Percentiles rank a stretch among this genome's conserved stretches.
phyloP scores from a whole-genome alignment of 2,329 filamentous ascomycete species.

The Triangularia verruculosa region DNA sequence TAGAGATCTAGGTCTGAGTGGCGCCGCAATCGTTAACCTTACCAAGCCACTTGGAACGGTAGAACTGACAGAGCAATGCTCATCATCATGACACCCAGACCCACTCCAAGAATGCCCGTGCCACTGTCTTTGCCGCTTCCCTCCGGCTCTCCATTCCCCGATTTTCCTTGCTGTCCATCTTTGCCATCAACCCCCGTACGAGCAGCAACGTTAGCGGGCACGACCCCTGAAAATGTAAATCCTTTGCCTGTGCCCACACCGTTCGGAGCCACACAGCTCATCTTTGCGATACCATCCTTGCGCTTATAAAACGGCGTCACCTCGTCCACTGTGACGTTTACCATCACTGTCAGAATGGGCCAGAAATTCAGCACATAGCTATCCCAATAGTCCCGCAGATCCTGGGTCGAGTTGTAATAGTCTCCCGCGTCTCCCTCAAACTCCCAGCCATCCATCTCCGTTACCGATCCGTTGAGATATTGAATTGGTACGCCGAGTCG shows the following conservation, averaged over 20 bases:
- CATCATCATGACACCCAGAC: not conserved
- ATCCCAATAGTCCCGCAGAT: conserved; percentile 16
- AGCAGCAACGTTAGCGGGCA: not conserved
- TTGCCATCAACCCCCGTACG: too few relatives aligned
- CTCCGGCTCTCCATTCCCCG: too few relatives aligned
- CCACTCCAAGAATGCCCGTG: not conserved
- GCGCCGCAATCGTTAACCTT: too few relatives aligned
- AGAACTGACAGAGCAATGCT: too few relatives aligned
- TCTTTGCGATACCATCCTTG: not conserved
- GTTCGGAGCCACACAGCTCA: conserved; percentile 25
- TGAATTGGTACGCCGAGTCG: conserved; percentile 11
- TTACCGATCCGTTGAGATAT: conserved; percentile 18
- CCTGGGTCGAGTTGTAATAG: conserved; percentile 9
- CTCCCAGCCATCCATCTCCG: conserved; percentile 11
- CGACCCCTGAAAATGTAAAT: conserved; percentile 14
- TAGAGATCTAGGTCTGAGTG: too few relatives aligned
- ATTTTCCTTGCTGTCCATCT: not conserved
- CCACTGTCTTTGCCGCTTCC: not conserved
- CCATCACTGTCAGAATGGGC: conserved; percentile 12
- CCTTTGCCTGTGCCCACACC: conserved; percentile 18
- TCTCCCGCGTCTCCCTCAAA: not conserved
- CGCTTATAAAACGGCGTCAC: not conserved
- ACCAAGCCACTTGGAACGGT: too few relatives aligned
- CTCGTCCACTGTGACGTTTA: conserved; percentile 11
- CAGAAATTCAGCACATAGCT: conserved; percentile 17